phyloP scores from a whole-genome alignment of 2,329 filamentous ascomycete species.

The Orbilia ellipsospora region DNA sequence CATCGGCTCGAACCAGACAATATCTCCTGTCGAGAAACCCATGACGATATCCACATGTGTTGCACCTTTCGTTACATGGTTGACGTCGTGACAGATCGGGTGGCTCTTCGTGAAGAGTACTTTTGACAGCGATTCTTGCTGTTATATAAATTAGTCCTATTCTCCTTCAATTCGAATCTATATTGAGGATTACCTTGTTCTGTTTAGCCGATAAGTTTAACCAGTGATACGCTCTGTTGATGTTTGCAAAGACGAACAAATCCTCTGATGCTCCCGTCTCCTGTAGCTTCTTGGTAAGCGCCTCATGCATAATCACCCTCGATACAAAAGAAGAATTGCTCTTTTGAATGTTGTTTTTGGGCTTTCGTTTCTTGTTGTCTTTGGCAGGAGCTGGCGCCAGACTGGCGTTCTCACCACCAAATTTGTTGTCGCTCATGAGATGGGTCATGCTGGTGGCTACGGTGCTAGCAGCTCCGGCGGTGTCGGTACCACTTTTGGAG shows the following conservation, averaged over 20 bases:
- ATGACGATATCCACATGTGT: conserved; percentile 90
- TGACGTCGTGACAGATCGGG: conserved; percentile 93
- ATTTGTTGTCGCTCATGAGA: conserved; percentile 62
- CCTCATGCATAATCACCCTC: conserved; percentile 91
- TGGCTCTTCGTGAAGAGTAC: conserved; percentile 97
- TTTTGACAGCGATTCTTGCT: conserved; percentile 92
- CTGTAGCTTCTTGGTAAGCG: conserved; percentile 78
- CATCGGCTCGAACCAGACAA: conserved; percentile 98
- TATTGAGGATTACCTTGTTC: conserved; percentile 68
- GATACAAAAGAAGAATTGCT: conserved; percentile 99
- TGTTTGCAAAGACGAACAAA: conserved; percentile 90
- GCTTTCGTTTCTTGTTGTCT: conserved; percentile 86
- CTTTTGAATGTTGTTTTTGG: conserved; percentile 98
- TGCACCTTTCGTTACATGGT: conserved; percentile 79
- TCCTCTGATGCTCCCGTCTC: conserved; percentile 79
- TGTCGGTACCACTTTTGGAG: conserved; percentile 56
- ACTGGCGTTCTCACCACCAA: conserved; percentile 85
- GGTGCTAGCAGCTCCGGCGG: conserved; percentile 30
- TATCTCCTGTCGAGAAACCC: conserved; percentile 95
- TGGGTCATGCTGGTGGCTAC: conserved; percentile 53
- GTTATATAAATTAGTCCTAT: too few relatives aligned
- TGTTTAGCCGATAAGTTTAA: conserved; percentile 80
- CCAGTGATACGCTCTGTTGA: conserved; percentile 97
- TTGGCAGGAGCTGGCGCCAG: conserved; percentile 72
- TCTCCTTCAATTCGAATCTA: too few relatives aligned